A percentile compares a stretch with the other conserved stretches of the same genome.
Conservation (phyloP, 495 filamentous ascomycete species). For the Penicillium chermesinum region DNA sequence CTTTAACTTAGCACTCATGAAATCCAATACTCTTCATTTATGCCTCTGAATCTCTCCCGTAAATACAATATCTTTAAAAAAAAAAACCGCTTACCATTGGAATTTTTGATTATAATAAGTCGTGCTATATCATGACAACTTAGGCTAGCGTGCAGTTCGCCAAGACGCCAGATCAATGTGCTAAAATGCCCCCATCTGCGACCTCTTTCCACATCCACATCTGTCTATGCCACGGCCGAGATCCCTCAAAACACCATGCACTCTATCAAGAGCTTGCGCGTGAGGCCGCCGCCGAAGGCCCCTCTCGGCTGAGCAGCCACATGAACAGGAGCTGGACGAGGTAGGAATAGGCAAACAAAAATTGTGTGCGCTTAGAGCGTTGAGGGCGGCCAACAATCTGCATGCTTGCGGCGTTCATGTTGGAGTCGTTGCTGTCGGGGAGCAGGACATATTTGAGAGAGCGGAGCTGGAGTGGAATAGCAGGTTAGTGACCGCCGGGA, state of each 20-base stretch:
- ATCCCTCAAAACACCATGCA: neutral
- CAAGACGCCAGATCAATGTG: constrained; percentile 1
- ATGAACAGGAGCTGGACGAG: constrained; percentile 90
- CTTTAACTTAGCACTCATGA: neutral
- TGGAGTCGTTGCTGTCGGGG: constrained; percentile 68
- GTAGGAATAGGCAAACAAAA: constrained; percentile 93
- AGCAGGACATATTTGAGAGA: constrained; percentile 94
- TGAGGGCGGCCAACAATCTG: constrained; percentile 80
- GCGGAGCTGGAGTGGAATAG: constrained; percentile 64
- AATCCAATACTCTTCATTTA: neutral
- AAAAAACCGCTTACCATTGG: neutral
- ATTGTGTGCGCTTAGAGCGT: constrained; percentile 86
- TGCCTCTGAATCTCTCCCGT: constrained; percentile 1
- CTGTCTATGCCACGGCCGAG: neutral
- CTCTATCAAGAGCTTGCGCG: constrained; percentile 24
- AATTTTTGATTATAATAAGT: constrained; percentile 31
- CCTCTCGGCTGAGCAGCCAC: constrained; percentile 75
- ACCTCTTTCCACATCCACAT: neutral
- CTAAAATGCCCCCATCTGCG: neutral
- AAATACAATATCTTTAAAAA: too few species aligned
- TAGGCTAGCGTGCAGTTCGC: constrained; percentile 1
- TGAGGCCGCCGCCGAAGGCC: constrained; percentile 24
- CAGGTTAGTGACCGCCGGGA: constrained; percentile 13
- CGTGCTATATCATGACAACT: constrained; percentile 28
- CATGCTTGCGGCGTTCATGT: constrained; percentile 57